Percentiles rank a stretch among this genome's conserved stretches.
Evolutionary conservation across 257 asterid genomes (phyloP).

Genomic region (Solanum neorickii): DNA sequence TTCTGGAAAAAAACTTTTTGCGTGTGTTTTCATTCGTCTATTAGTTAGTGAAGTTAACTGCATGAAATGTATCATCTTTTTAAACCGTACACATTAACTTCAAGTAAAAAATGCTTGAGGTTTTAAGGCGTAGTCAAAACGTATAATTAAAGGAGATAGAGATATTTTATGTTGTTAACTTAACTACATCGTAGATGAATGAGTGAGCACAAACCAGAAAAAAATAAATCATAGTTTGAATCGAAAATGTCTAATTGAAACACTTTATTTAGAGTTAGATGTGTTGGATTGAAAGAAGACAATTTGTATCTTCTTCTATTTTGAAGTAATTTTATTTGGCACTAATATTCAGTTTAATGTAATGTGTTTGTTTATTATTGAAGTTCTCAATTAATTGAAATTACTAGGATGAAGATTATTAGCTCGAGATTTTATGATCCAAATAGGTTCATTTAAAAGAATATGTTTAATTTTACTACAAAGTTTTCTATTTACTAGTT

Average conservation of each 20-base stretch:
- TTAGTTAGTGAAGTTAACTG: fast-evolving
- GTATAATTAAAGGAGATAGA: background rate
- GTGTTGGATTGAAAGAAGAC: background rate
- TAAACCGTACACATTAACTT: background rate
- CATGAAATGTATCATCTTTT: background rate
- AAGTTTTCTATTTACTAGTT: background rate
- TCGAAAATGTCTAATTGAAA: background rate
- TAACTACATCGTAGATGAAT: background rate
- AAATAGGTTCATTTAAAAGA: background rate
- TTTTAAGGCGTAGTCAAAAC: background rate
- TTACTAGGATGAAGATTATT: background rate
- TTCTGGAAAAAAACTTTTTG: background rate
- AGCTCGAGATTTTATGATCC: background rate
- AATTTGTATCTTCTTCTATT: background rate
- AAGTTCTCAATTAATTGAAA: background rate
- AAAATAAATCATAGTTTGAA: background rate
- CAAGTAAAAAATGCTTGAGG: background rate
- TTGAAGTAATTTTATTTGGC: background rate
- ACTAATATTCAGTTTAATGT: too few species aligned
- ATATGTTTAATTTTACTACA: background rate
- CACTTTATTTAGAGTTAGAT: background rate
- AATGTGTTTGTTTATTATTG: background rate
- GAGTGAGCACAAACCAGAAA: background rate
- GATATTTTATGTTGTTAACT: background rate
- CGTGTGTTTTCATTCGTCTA: background rate